phyloP scores from a whole-genome alignment of 208 protist species.

The Leishmania turanica region DNA sequence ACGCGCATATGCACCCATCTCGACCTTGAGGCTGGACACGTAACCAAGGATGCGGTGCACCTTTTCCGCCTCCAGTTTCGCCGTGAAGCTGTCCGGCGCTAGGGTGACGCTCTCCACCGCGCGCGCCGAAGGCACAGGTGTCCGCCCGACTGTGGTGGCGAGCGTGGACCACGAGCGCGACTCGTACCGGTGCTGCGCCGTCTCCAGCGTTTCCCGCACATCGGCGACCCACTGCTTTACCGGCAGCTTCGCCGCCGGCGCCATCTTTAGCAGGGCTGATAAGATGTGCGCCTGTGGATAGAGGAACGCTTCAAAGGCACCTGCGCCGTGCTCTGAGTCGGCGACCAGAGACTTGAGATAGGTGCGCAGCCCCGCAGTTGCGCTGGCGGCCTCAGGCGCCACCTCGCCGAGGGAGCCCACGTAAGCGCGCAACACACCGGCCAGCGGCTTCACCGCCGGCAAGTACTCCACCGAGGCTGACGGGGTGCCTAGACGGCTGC shows the following conservation, averaged over 20 bases:
- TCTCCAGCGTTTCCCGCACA: slow-evolving; percentile 38
- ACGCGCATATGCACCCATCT: slow-evolving; percentile 4
- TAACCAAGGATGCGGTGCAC: slow-evolving; percentile 27
- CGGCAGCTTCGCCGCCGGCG: slow-evolving; percentile 40
- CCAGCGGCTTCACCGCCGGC: slow-evolving; percentile 44
- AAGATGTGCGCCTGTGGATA: slow-evolving; percentile 72
- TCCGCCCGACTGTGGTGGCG: slow-evolving; percentile 6
- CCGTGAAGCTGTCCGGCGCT: slow-evolving; percentile 22
- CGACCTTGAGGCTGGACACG: slow-evolving; percentile 24
- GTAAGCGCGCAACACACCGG: slow-evolving; percentile 36
- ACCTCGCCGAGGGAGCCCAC: slow-evolving; percentile 37
- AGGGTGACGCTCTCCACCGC: slow-evolving; percentile 16
- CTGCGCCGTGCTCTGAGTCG: slow-evolving; percentile 24
- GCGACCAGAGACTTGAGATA: slow-evolving; percentile 34
- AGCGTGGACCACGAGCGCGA: slow-evolving; percentile 28
- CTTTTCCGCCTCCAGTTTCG: slow-evolving; percentile 30
- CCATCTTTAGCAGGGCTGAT: slow-evolving; percentile 56
- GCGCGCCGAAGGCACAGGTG: background rate
- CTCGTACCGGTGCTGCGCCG: slow-evolving; percentile 39
- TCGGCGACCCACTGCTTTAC: slow-evolving; percentile 52
- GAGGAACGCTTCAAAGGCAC: slow-evolving; percentile 54
- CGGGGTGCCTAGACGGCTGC: background rate
- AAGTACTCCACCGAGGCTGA: slow-evolving; percentile 31
- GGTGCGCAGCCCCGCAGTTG: slow-evolving; percentile 24
- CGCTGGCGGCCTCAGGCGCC: slow-evolving; percentile 11